Evolutionary conservation across 2,329 filamentous ascomycete genomes (phyloP).

Genomic region (Emericellopsis atlantica): DNA sequence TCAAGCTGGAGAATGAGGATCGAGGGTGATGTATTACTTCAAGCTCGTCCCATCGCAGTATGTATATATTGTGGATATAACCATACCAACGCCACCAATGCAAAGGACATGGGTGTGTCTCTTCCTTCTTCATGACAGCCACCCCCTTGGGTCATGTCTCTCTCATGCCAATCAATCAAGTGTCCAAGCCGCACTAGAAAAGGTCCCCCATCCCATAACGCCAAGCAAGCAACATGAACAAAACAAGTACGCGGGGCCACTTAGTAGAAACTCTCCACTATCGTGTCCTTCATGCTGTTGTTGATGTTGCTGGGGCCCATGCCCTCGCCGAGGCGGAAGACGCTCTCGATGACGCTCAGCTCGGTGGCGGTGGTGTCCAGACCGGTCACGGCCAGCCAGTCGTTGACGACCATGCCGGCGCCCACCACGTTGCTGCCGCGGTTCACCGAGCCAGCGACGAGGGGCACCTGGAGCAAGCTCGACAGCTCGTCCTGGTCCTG

Average conservation of each 20-base stretch:
- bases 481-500: conserved; percentile 97
- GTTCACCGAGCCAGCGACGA: conserved; percentile 91
- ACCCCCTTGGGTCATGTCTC: too few species aligned
- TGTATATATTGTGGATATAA: too few species aligned
- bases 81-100: too few species aligned
- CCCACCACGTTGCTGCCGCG: conserved; percentile 90
- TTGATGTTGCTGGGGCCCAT: conserved; percentile 67
- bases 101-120: too few species aligned
- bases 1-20: too few species aligned
- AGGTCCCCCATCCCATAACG: background rate
- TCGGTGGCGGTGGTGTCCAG: conserved; percentile 96
- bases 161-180: too few species aligned
- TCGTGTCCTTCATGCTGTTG: conserved; percentile 85
- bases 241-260: background rate
- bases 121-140: too few species aligned
- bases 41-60: too few species aligned
- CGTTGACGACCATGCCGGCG: conserved; percentile 49
- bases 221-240: background rate
- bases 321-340: conserved; percentile 89
- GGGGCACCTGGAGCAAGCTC: conserved; percentile 83
- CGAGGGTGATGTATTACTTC: too few species aligned
- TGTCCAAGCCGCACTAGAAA: background rate
- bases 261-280: conserved; percentile 98
- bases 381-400: conserved; percentile 92
- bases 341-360: conserved; percentile 88